phyloP scores from a whole-genome alignment of 2,329 filamentous ascomycete species.

The Aphanocladium album region DNA sequence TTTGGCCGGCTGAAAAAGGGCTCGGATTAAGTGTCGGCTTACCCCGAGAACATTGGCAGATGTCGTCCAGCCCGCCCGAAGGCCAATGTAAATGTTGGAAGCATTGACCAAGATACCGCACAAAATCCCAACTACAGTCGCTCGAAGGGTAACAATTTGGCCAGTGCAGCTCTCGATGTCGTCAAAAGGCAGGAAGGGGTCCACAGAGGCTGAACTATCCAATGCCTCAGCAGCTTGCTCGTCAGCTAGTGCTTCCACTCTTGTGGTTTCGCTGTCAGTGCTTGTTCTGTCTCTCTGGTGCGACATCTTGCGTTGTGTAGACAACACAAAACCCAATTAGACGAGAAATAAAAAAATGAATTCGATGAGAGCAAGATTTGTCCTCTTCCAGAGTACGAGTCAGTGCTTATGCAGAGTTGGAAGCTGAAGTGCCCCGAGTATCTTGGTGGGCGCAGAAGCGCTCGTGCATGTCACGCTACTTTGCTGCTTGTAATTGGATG shows the following conservation, averaged over 20 bases:
- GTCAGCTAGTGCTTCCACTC: neutral
- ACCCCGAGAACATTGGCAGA: conserved; percentile 8
- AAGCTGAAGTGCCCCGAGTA: too few species aligned
- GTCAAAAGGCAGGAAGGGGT: neutral
- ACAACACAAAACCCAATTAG: neutral
- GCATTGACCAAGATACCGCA: conserved; percentile 9
- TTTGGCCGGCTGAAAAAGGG: neutral
- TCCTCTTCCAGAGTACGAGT: too few species aligned
- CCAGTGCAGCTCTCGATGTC: neutral
- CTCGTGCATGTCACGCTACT: neutral
- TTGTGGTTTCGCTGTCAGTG: neutral
- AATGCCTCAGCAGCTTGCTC: too few species aligned
- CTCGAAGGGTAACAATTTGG: neutral
- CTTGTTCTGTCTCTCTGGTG: neutral
- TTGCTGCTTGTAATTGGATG: neutral
- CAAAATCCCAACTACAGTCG: neutral
- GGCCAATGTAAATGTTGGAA: conserved; percentile 11
- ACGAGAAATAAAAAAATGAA: neutral
- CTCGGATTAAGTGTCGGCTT: neutral
- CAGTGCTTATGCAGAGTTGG: too few species aligned
- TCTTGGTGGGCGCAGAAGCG: neutral
- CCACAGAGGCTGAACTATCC: neutral
- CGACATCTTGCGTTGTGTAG: neutral
- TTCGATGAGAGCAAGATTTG: neutral
- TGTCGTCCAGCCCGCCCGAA: conserved; percentile 6